phyloP scores from a whole-genome alignment of 139 green algal species.

The Gonium pectorale region DNA sequence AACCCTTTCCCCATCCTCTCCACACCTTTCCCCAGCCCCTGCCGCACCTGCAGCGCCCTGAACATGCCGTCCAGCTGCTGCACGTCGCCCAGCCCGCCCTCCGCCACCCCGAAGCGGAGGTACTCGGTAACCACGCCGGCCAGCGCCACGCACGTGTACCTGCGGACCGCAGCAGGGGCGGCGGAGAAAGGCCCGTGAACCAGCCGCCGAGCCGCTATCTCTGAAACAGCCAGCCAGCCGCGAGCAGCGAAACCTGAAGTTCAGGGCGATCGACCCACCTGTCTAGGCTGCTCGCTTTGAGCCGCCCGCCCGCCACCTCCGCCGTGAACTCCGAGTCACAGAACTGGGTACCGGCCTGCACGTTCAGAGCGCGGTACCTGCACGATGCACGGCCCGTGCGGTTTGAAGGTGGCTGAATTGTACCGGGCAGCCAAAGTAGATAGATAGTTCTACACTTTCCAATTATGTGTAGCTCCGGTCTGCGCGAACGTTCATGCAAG shows the following conservation, averaged over 20 bases:
- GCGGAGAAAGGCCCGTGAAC: background rate
- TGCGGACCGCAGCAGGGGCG: background rate
- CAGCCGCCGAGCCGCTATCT: background rate
- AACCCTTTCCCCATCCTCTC: too few relatives aligned
- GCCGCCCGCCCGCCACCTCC: slow-evolving; percentile 79
- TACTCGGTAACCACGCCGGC: slow-evolving; percentile 92
- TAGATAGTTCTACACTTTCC: too few relatives aligned
- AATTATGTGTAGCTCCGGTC: too few relatives aligned
- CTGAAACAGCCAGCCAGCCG: too few relatives aligned
- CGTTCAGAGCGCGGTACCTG: slow-evolving; percentile 88
- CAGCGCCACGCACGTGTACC: slow-evolving; percentile 89
- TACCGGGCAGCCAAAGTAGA: too few relatives aligned
- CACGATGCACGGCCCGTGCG: background rate
- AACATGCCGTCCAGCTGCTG: slow-evolving; percentile 88
- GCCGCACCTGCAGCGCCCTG: slow-evolving; percentile 49
- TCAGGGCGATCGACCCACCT: too few relatives aligned
- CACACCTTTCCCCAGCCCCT: background rate
- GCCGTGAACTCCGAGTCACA: slow-evolving; percentile 92
- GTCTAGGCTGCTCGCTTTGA: slow-evolving; percentile 79
- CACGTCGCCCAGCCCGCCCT: slow-evolving; percentile 94
- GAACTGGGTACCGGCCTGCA: slow-evolving; percentile 95
- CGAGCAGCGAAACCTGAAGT: too few relatives aligned
- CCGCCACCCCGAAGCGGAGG: slow-evolving; percentile 85
- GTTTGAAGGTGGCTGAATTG: too few relatives aligned
- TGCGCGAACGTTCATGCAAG: too few relatives aligned